These are phyloP conservation scores for Fusarium haematococcum DNA, from an alignment of 2,329 filamentous ascomycete genomes.

Conservation along the genomic window DNA sequence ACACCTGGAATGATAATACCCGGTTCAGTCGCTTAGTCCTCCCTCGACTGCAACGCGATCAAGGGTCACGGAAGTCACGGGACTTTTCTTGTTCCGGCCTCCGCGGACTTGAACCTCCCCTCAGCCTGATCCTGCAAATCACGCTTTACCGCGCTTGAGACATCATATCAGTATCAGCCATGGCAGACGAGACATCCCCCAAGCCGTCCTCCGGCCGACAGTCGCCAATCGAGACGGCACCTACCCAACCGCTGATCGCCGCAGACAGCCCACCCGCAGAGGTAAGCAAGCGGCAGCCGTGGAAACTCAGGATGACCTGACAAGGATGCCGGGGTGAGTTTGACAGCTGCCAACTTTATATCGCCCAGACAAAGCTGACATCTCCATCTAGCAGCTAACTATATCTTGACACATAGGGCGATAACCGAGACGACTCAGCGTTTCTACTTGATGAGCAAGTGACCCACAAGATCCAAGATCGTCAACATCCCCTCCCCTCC, in stretches of 20 bases:
- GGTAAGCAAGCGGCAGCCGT: neutral
- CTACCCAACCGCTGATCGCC: neutral
- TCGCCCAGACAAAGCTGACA: neutral
- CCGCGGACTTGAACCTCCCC: neutral
- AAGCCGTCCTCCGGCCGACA: neutral
- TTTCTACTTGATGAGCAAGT: conserved; percentile 1
- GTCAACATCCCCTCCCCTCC: neutral
- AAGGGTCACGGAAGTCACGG: neutral
- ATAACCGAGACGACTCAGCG: conserved; percentile 1
- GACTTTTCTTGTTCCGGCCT: neutral
- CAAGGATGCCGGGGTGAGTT: neutral
- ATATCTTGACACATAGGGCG: neutral
- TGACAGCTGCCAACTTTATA: neutral
- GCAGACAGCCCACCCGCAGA: neutral
- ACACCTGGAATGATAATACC: neutral
- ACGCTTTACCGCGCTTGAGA: neutral
- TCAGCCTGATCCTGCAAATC: neutral
- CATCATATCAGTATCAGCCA: neutral
- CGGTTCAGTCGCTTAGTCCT: neutral
- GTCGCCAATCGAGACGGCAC: neutral
- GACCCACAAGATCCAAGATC: neutral
- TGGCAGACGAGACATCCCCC: neutral
- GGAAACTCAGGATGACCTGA: neutral
- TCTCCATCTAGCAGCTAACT: neutral
- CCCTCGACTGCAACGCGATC: neutral